A percentile compares a stretch with the other conserved stretches of the same genome.
Conservation (phyloP, 495 filamentous ascomycete species). For the Lophium mytilinum region DNA sequence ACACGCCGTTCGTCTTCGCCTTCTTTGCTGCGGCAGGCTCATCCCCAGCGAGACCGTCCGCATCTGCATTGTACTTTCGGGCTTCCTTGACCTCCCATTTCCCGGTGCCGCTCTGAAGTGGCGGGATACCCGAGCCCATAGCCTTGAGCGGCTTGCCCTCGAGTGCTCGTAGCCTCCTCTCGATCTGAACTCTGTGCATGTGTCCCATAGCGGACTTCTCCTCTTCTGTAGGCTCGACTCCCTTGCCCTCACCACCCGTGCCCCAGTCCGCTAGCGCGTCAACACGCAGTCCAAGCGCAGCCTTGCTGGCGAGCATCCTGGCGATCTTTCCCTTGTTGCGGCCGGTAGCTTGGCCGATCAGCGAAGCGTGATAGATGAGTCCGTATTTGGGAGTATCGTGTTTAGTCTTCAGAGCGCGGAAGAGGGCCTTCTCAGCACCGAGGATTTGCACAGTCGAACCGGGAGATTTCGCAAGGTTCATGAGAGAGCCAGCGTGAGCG, state of each 20-base stretch:
- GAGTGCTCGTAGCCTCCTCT: constrained; percentile 72
- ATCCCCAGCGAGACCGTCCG: constrained; percentile 72
- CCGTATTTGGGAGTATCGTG: constrained; percentile 99
- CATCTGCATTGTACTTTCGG: constrained; percentile 93
- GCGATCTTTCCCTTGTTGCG: constrained; percentile 99
- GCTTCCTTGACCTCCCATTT: constrained; percentile 92
- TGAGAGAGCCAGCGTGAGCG: constrained; percentile 87
- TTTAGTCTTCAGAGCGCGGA: constrained; percentile 97
- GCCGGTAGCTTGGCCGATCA: constrained; percentile 92
- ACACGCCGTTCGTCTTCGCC: constrained; percentile 21
- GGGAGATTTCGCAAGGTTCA: constrained; percentile 93
- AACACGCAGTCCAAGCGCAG: constrained; percentile 84
- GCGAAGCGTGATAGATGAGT: constrained; percentile 94
- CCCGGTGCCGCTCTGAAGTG: constrained; percentile 47
- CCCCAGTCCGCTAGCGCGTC: constrained; percentile 82
- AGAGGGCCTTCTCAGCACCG: constrained; percentile 96
- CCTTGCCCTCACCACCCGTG: constrained; percentile 48
- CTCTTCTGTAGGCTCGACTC: constrained; percentile 72
- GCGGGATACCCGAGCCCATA: constrained; percentile 65
- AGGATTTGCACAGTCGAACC: constrained; percentile 96
- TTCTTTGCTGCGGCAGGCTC: constrained; percentile 45
- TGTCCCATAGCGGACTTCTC: constrained; percentile 72
- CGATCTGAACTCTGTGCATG: constrained; percentile 65
- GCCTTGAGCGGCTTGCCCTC: constrained; percentile 85
- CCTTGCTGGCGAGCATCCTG: constrained; percentile 87